phyloP scores from a whole-genome alignment of 805 yeast genomes.

The Blastobotrys peoriensis region DNA sequence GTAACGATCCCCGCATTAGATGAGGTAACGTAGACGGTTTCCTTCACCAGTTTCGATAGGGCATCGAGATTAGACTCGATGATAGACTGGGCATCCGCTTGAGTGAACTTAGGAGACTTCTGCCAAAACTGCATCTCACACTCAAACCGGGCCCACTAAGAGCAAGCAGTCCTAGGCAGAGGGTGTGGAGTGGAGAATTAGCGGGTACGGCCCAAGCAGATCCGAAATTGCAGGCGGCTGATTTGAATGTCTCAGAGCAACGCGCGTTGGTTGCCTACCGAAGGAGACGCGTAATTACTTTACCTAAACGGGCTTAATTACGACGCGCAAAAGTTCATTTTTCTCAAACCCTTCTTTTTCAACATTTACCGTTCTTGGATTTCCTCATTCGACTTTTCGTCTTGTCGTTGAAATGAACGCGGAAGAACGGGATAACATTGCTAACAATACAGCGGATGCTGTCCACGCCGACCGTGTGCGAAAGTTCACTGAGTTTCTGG shows the following conservation, averaged over 20 bases:
- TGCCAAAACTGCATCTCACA: neutral
- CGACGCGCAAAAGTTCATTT: neutral
- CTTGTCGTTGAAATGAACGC: neutral
- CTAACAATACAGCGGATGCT: constrained; percentile 21
- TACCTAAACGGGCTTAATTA: neutral
- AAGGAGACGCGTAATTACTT: no score
- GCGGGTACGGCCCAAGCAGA: no score
- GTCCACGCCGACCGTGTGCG: constrained; percentile 76
- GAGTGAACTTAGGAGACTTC: constrained; percentile 3
- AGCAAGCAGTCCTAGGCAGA: no score
- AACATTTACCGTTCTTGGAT: neutral
- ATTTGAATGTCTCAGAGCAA: no score
- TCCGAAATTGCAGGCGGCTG: no score
- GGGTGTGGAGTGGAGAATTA: no score
- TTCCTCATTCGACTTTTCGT: neutral
- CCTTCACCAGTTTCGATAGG: constrained; percentile 4
- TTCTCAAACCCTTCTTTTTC: neutral
- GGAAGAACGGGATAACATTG: neutral
- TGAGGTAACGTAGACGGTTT: constrained; percentile 11
- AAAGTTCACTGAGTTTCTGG: constrained; percentile 79
- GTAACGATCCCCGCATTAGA: constrained; percentile 14
- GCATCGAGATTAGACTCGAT: constrained; percentile 2
- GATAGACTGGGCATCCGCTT: constrained; percentile 7
- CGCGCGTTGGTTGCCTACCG: no score
- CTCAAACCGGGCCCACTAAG: no score